Conservation (phyloP, 371 early-diverging fungal species). For the Dinochytrium kinnereticum region DNA sequence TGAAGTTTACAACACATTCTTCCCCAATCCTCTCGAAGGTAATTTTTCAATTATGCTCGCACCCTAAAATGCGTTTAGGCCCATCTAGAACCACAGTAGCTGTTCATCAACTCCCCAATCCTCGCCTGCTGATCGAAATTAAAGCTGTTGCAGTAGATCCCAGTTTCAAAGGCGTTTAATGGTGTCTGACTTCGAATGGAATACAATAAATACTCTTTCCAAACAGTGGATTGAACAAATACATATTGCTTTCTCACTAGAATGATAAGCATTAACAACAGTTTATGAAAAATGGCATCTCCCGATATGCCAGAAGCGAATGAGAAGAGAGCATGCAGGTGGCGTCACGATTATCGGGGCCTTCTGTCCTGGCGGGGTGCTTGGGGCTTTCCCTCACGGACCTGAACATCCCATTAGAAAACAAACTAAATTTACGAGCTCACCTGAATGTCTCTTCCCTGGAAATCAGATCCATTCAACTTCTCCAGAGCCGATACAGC, state of each 20-base stretch:
- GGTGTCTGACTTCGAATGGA: neutral
- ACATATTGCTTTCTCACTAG: no score
- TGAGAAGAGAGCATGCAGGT: no score
- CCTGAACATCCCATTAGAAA: neutral
- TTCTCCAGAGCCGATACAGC: slow-evolving; percentile 41
- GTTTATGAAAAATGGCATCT: no score
- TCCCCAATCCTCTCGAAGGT: slow-evolving; percentile 33
- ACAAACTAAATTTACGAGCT: neutral
- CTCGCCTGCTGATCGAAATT: slow-evolving; percentile 52
- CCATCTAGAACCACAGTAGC: slow-evolving; percentile 52
- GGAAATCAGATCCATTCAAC: slow-evolving; percentile 40
- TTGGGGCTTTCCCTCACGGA: neutral
- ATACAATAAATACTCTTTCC: no score
- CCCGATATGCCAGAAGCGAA: no score
- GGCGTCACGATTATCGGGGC: neutral
- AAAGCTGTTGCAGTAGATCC: slow-evolving; percentile 45
- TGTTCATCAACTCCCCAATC: slow-evolving; percentile 51
- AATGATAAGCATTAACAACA: no score
- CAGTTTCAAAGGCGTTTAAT: neutral
- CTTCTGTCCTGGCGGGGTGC: neutral
- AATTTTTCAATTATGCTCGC: neutral
- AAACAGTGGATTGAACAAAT: neutral
- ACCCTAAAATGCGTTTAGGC: slow-evolving; percentile 21
- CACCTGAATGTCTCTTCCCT: slow-evolving; percentile 45
- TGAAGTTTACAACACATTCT: slow-evolving; percentile 54